Conservation (phyloP, 1,284 basidiomycete genomes). For the Rhodotorula sp. region DNA sequence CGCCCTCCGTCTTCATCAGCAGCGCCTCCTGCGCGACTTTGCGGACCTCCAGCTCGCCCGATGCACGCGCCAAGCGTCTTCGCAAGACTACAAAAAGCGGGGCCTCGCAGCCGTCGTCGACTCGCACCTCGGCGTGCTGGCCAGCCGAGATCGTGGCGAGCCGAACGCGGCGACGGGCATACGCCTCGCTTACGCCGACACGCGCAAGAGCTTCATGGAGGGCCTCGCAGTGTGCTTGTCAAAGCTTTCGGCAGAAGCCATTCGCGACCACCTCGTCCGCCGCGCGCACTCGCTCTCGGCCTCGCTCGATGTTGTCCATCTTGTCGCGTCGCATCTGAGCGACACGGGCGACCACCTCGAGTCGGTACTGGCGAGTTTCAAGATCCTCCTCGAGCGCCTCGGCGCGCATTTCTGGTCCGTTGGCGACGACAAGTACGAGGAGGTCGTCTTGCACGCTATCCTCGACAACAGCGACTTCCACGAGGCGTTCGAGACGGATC, state of each 20-base stretch:
- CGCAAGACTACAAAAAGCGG: constrained; percentile 9
- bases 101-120: constrained; percentile 23
- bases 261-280: constrained; percentile 25
- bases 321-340: constrained; percentile 41
- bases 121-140: constrained; percentile 37
- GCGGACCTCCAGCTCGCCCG: constrained; percentile 54
- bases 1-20: constrained; percentile 61
- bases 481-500: constrained; percentile 5
- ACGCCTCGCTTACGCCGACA: constrained; percentile 24
- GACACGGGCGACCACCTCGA: constrained; percentile 40
- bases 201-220: constrained; percentile 29
- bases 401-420: constrained; percentile 30
- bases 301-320: constrained; percentile 36
- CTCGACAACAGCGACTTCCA: constrained; percentile 37
- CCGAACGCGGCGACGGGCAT: constrained; percentile 18
- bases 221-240: constrained; percentile 26
- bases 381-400: constrained; percentile 26
- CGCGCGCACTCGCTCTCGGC: background rate
- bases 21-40: constrained; percentile 61
- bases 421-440: constrained; percentile 39
- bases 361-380: constrained; percentile 37
- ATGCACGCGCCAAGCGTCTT: background rate
- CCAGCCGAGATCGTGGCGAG: constrained; percentile 34
- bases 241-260: constrained; percentile 27
- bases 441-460: constrained; percentile 37